These are phyloP conservation scores for Hippophae rhamnoides DNA, from an alignment of 306 rosid genomes.

Conservation along the genomic window DNA sequence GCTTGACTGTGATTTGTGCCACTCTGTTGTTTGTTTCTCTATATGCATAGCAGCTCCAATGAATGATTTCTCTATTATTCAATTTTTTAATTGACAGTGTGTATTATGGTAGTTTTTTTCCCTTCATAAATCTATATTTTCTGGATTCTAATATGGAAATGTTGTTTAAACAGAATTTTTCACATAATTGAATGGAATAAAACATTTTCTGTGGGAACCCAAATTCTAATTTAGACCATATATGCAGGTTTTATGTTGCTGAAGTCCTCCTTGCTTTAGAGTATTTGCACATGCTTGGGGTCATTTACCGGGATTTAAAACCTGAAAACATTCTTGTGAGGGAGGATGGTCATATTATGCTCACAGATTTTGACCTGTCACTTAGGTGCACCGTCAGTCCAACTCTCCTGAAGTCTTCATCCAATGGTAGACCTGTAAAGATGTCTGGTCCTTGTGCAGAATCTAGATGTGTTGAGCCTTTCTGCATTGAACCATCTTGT, in stretches of 20 bases:
- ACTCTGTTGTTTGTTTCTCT: too few species aligned
- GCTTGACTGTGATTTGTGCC: too few species aligned
- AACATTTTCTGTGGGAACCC: neutral
- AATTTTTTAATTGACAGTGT: neutral
- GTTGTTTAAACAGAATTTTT: neutral
- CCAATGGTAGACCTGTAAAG: conserved; percentile 34
- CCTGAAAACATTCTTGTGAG: conserved; percentile 88
- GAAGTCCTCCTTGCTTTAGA: conserved; percentile 90
- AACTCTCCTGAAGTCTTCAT: conserved; percentile 51
- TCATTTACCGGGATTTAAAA: conserved; percentile 76
- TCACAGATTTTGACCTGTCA: conserved; percentile 81
- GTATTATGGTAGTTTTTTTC: neutral
- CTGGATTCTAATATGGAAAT: neutral
- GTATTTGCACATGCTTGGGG: conserved; percentile 90
- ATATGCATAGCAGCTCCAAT: too few species aligned
- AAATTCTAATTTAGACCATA: neutral
- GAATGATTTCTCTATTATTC: too few species aligned
- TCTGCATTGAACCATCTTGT: conserved; percentile 70
- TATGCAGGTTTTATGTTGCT: conserved; percentile 72
- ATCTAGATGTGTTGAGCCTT: conserved; percentile 69
- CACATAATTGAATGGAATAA: neutral
- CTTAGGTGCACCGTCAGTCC: conserved; percentile 71
- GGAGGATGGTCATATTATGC: conserved; percentile 92
- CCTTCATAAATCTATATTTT: neutral
- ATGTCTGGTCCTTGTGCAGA: conserved; percentile 56